These are phyloP conservation scores for Zychaea mexicana DNA, from an alignment of 371 early-diverging fungal species.

Conservation along the genomic window DNA sequence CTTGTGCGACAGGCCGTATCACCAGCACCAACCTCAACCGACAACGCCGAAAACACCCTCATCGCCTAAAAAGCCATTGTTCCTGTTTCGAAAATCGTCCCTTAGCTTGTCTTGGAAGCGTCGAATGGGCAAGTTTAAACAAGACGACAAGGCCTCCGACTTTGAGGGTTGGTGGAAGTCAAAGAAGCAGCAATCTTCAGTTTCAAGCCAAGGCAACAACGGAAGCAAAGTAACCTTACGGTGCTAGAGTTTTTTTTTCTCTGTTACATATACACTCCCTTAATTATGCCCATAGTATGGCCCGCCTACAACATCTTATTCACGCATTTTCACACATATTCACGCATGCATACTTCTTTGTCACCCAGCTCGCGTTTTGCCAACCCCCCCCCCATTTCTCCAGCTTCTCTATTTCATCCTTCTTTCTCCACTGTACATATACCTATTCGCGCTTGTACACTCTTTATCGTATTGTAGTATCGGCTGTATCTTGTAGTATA, in stretches of 20 bases:
- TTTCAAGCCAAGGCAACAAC: neutral
- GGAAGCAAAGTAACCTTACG: neutral
- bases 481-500: neutral
- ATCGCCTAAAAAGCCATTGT: constrained; percentile 11
- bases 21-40: constrained; percentile 1
- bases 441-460: neutral
- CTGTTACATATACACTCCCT: no score
- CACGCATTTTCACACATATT: no score
- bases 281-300: no score
- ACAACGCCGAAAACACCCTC: constrained; percentile 4
- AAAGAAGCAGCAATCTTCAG: neutral
- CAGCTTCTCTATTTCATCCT: no score
- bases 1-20: constrained; percentile 1
- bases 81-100: constrained; percentile 9
- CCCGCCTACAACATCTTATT: no score
- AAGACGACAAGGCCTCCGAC: neutral
- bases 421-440: neutral
- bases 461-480: neutral
- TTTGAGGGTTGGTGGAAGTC: neutral
- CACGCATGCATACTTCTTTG: no score
- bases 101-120: constrained; percentile 15
- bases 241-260: neutral
- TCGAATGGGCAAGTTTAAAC: constrained; percentile 11
- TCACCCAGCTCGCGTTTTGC: no score
- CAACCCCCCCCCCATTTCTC: no score